Base-by-base conservation (phyloP, 805 yeast species). In the Hanseniaspora lachancei region DNA sequence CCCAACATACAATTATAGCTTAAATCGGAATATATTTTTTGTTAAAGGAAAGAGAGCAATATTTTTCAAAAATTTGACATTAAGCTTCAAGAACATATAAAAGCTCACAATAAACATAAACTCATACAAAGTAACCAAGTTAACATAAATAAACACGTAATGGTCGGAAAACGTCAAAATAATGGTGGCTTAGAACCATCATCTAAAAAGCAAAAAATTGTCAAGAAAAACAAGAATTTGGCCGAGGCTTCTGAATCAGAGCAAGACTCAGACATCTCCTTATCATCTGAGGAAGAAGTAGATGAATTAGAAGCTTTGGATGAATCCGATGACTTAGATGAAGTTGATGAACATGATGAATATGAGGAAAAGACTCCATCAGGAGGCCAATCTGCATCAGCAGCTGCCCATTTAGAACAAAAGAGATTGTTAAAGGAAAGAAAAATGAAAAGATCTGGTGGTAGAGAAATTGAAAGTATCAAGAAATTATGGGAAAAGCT, bases 401-500 rank as follows among this genome's bases (percentile, higher is more conserved):
- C 58, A 58, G 75, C 75, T 56, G 71, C 75, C 60, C 95, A 87
- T 66, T 82, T 82, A 32, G 96, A 87, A 66, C 96, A 91, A 70
- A 82, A 82, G 68, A 81, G 81, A 63, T 66, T 82, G 40, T 74
- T 84, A 40, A 79, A 80, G 57, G 96, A 89, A 66, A 81, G 98
- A 71, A 91, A 89, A 69, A 72, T 87, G 60, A 80, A 82, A 66
- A 81, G 96, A 73, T 86, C 84, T 66, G 78, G 93, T n/a, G 97
- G 97, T 63, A 71, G 72, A 39, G 86, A 84, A 69, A 89, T 91
- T 51, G 88, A 86, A 68, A 78, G 80, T 61, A 88, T 91, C 70
- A 91, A 91, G 69, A 74, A 77, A 35, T 67, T 91, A 44, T 91
- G 98, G 98, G 97, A 89, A 73, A 81, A 79, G 68, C 74, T 91